Conservation (phyloP, 106 monocot genomes). For the Vanilla planifolia region DNA sequence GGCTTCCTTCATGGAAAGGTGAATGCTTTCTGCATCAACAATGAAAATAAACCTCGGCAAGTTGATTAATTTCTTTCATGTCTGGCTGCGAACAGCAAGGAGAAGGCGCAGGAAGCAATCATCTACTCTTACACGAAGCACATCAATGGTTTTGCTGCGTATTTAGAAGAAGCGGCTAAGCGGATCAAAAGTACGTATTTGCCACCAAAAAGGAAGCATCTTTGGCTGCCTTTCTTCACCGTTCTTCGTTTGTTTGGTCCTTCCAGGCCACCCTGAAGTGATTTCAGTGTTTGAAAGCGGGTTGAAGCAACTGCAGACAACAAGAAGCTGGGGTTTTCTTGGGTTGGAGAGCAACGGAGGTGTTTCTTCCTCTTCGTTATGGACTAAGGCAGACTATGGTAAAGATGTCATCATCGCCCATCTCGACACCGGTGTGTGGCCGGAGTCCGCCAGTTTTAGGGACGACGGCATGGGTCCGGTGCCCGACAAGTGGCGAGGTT, state of each 20-base stretch:
- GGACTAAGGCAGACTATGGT: constrained; percentile 11
- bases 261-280: constrained; percentile 15
- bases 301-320: constrained; percentile 11
- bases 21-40: not conserved
- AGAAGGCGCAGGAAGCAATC: constrained; percentile 37
- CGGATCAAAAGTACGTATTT: constrained; percentile 28
- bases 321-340: constrained; percentile 19
- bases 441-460: no score
- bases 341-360: not conserved
- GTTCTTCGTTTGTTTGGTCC: no score
- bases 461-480: no score
- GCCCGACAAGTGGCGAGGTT: constrained; percentile 21
- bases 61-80: not conserved
- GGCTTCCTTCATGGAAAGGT: constrained; percentile 41
- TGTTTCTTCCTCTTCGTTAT: constrained; percentile 8
- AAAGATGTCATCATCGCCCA: no score
- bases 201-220: no score
- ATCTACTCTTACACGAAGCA: constrained; percentile 59
- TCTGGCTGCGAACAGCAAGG: no score
- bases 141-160: constrained; percentile 76
- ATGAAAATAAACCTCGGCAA: no score
- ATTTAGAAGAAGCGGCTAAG: constrained; percentile 30
- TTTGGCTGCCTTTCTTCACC: no score
- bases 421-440: no score
- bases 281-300: constrained; percentile 11